These are phyloP conservation scores for Xylariaceae sp. DNA, from an alignment of 2,329 filamentous ascomycete genomes.

Conservation along the genomic window DNA sequence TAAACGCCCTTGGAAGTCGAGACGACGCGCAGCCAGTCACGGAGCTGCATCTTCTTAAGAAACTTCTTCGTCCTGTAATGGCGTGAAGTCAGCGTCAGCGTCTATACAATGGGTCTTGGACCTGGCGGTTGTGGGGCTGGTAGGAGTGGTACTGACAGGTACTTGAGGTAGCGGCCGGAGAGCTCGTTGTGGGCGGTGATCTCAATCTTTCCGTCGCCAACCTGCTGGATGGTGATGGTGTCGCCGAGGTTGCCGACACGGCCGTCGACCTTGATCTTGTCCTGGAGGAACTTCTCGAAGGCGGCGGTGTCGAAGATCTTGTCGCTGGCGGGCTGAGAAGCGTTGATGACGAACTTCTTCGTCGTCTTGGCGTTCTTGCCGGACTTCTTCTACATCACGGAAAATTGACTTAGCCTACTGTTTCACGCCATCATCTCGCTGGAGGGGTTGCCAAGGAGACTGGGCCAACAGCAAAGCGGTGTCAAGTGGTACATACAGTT, in stretches of 20 bases:
- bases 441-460: conserved; percentile 36
- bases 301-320: conserved; percentile 99
- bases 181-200: conserved; percentile 96
- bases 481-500: conserved; percentile 75
- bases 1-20: conserved; percentile 98
- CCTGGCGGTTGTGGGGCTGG: no score
- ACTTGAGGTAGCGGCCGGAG: conserved; percentile 99
- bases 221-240: conserved; percentile 82
- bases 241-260: conserved; percentile 98
- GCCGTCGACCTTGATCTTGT: conserved; percentile 99
- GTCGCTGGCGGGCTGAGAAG: conserved; percentile 94
- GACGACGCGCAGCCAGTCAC: conserved; percentile 99
- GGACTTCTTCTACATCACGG: conserved; percentile 63
- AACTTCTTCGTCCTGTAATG: conserved; percentile 93
- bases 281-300: conserved; percentile 99
- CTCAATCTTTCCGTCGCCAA: conserved; percentile 96
- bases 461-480: conserved; percentile 93
- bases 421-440: conserved; percentile 57
- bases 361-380: conserved; percentile 70
- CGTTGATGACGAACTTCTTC: conserved; percentile 99
- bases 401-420: conserved; percentile 91
- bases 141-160: conserved; percentile 67
- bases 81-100: background rate
- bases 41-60: conserved; percentile 99
- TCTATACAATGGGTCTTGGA: background rate